Base-by-base conservation (phyloP, 1,139 yeast species). In the Komagataea norvegica region DNA sequence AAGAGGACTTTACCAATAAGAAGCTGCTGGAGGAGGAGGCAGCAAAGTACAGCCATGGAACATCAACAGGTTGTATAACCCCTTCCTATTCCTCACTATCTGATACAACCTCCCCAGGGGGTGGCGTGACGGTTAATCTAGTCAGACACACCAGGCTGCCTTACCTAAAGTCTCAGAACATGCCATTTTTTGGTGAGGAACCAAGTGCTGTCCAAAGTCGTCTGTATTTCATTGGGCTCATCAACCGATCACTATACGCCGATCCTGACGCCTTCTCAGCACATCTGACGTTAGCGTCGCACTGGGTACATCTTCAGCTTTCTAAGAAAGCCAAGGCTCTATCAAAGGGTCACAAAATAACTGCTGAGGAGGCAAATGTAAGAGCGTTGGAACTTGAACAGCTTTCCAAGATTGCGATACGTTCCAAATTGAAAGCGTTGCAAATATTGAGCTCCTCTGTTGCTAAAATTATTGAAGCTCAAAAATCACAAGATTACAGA, bases 301-400 rank as follows among this genome's bases (percentile, higher is more conserved):
- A 28, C 15, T 52, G 55, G 55, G 1, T 45, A 1, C 41, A 37
- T 9, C 11, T 44, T 2, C 54, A 50, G 33, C 30, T 52, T 25
- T 17, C 27, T 6, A 44, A 44, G 18, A 45, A 38, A 22, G 32
- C 36, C 1, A 25, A 24, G 6, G 26, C 35, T 2, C 10, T 19
- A 6, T 10, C 11, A 3, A 14, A 31, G 10, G 13, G 21, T 15
- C 19, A 27, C 11, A 5, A 9, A 10, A 3, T 33, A 11, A 18
- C 29, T 13, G 38, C 32, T 3, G 21, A 40, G 6, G 38, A 38
- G 16, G 40, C 42, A 1, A 25, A 15, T 13, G 38, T 28, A 3
- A 29, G 22, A 22, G 31, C 29, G 22, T 6, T 19, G 3, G 34
- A 33, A 10, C 30, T 46, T 8, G n/a, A 33, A 1, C 8, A 24